Base-by-base conservation (phyloP, 2,329 filamentous ascomycete species). In the Elsinoe necatrix region DNA sequence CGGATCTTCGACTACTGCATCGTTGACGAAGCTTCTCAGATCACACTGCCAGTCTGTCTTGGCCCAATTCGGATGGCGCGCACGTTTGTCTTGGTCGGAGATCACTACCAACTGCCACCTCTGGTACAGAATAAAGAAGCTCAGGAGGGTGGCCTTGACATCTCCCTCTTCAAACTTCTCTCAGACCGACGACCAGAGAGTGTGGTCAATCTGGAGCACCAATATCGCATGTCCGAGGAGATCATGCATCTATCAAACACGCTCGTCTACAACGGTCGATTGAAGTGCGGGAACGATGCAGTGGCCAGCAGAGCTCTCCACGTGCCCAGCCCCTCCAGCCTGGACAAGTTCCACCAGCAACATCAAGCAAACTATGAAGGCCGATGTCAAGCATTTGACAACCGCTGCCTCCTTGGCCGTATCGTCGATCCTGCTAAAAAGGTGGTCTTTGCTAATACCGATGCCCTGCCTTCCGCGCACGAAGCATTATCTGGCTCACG, bases 181-280 rank as follows among this genome's bases (percentile, higher is more conserved):
- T 96, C 90, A 0, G 93, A 97, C 65, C 80, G 81, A 0, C 91
- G 97, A 61, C 91, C 93, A 0, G 76, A 83, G 47, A 90, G 90
- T 0, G 91, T 98, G 1, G 89, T 95, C 60, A 95, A 87, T 61
- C 80, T 98, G 1, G 90, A 93, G 65, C 90, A 96, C 66, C 93
- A 98, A 68, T 98, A 98, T 68, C 89, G 93, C 60, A 98, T 98
- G 93, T 95, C 89, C 65, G 87, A 93, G 63, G 93, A 98, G 60
- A 87, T 98, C 59, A 97, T 97, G 92, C 80, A 85, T 1, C 79
- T 98, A 12, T 95, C 89, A 61, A 98, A 96, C 70, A 87, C 82
- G 1, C 80, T 98, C 57, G 96, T 98, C 65, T 98, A 98, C 72
- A 78, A 85, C n/a, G 92, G 91, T 3, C 82, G 84, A 34, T 79